phyloP scores from a whole-genome alignment of 2,329 filamentous ascomycete species.

The Apiospora rasikravindrae region DNA sequence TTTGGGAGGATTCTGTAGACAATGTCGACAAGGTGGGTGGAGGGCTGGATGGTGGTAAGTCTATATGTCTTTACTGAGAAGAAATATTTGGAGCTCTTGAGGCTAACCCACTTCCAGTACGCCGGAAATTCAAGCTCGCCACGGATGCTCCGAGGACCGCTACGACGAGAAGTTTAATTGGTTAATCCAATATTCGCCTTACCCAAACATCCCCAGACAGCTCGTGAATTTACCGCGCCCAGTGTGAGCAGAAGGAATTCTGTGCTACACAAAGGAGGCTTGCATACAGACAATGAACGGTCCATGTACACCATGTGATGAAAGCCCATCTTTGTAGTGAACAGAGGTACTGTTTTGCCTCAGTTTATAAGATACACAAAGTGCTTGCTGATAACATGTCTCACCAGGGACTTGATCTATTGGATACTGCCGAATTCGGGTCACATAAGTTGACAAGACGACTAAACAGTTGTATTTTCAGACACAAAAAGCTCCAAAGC shows the following conservation, averaged over 20 bases:
- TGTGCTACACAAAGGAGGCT: neutral
- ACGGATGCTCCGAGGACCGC: no score
- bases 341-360: neutral
- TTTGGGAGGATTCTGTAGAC: no score
- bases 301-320: neutral
- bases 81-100: no score
- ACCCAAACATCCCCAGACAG: no score
- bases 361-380: neutral
- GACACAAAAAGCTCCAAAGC: neutral
- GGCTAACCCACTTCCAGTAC: no score
- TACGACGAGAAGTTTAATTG: no score
- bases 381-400: neutral
- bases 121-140: no score
- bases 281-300: neutral
- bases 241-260: neutral
- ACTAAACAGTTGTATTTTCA: neutral
- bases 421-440: neutral
- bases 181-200: no score
- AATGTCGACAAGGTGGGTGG: no score
- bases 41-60: no score
- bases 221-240: no score
- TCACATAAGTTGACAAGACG: neutral
- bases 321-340: neutral
- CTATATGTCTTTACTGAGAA: no score
- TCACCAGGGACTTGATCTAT: neutral